Base-by-base conservation (phyloP, 2,329 filamentous ascomycete species). In the Xylariaceae sp. region DNA sequence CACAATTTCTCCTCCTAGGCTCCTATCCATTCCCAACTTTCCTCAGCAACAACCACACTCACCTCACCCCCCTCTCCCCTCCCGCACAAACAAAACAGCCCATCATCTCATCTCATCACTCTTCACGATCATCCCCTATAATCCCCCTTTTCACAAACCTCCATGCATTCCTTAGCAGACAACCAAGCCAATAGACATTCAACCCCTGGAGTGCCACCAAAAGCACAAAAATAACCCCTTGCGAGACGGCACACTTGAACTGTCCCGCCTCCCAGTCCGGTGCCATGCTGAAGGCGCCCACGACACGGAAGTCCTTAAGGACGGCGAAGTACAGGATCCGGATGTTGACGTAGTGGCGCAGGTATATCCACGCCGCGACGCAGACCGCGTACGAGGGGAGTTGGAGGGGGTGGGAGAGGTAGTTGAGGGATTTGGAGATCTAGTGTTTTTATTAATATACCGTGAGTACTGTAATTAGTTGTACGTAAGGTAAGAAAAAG, bases 341-440 rank as follows among this genome's bases (percentile, higher is more conserved):
- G 11, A 82, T 65, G 57, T 82, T 82, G 51, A 80, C 60, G 62
- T 78, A 82, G 56, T 88, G 83, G 23, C 83, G 79, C 19, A 83
- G 66, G 61, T 87, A 87, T 41, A 80, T 73, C 83, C 83, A 88
- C 43, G 77, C 64, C 39, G 60, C 59, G 44, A 85, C 76, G 62
- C 85, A 87, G 41, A 78, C 50, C 45, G 67, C 69, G 60, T 85
- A 87, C 62, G 78, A 85, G 2, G 78, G 80, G 0, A 68, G 70
- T 12, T 79, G 78, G 29, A 84, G 65, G 34, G 70, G 63, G 9
- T 70, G 73, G 51, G 84, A 74, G 48, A 86, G 60, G 60, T 87
- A 87, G 59, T 86, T 85, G 37, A 87, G 67, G 6, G 76, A 72
- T 65, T 87, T 87, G 27, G 80, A 85, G 1, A 78, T 40, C 51